Conservation (phyloP, 2,329 filamentous ascomycete species). For the Acrocalymma vagum region DNA sequence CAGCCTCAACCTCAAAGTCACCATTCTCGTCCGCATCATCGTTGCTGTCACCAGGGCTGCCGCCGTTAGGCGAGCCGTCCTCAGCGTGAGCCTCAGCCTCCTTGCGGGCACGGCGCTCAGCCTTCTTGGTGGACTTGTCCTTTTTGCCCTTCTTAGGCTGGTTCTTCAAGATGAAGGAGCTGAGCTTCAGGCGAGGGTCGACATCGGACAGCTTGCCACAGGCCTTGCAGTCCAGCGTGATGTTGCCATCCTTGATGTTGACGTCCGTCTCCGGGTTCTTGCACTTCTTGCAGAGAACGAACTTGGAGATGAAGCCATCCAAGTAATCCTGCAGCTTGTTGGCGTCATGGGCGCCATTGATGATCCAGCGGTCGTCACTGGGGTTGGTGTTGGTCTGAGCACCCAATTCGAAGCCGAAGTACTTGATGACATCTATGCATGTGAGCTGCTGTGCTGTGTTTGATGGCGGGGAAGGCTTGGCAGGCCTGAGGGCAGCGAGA, state of each 20-base stretch:
- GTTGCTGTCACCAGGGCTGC: constrained; percentile 72
- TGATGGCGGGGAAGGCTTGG: constrained; percentile 3
- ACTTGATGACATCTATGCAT: constrained; percentile 86
- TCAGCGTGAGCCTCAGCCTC: constrained; percentile 67
- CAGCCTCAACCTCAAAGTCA: constrained; percentile 72
- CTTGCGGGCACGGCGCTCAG: constrained; percentile 84
- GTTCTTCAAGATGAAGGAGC: constrained; percentile 97
- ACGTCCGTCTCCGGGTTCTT: constrained; percentile 99
- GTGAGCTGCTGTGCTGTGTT: constrained; percentile 10
- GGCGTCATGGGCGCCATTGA: constrained; percentile 97
- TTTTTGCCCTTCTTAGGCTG: constrained; percentile 94
- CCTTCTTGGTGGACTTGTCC: constrained; percentile 94
- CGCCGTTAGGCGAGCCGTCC: constrained; percentile 61
- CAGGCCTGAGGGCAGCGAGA: too few species aligned
- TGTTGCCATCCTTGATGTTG: constrained; percentile 90
- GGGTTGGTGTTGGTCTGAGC: constrained; percentile 99
- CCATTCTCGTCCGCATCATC: constrained; percentile 71
- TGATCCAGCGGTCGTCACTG: constrained; percentile 98
- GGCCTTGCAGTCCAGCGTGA: constrained; percentile 97
- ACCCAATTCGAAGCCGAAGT: constrained; percentile 98
- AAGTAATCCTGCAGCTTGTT: constrained; percentile 97
- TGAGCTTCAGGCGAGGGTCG: constrained; percentile 93
- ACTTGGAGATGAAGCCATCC: constrained; percentile 97
- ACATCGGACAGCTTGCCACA: constrained; percentile 94
- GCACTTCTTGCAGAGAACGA: constrained; percentile 99